phyloP scores from a whole-genome alignment of 75 land plant genomes.

The Pinus tabuliformis region DNA sequence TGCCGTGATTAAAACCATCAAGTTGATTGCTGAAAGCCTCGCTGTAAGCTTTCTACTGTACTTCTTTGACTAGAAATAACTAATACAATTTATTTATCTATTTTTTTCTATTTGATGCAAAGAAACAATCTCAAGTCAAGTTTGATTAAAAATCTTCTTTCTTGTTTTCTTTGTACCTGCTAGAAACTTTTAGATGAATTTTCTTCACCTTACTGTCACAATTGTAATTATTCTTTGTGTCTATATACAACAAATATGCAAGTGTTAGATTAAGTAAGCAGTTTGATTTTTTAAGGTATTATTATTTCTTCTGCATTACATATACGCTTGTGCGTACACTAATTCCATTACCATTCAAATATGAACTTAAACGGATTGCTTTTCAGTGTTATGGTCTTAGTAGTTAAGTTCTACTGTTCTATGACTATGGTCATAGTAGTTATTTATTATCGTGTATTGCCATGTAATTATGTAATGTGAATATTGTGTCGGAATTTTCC shows the following conservation, averaged over 20 bases:
- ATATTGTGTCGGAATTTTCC: too few relatives aligned
- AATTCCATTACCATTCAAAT: background rate
- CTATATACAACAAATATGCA: background rate
- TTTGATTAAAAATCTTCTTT: too few relatives aligned
- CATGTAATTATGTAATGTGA: too few relatives aligned
- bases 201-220: background rate
- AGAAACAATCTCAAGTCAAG: too few relatives aligned
- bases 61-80: background rate
- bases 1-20: constrained; percentile 55
- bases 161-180: too few relatives aligned
- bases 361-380: too few relatives aligned
- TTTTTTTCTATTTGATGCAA: background rate
- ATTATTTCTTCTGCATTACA: background rate
- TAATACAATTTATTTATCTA: background rate
- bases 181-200: background rate
- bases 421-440: too few relatives aligned
- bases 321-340: background rate
- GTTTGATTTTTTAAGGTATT: background rate
- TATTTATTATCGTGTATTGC: too few relatives aligned
- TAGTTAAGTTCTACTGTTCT: too few relatives aligned
- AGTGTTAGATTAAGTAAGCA: background rate
- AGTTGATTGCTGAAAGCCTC: constrained; percentile 94
- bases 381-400: too few relatives aligned
- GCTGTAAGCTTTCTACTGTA: constrained; percentile 58
- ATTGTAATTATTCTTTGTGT: background rate